These are phyloP conservation scores for Exophiala calicioides DNA, from an alignment of 2,329 filamentous ascomycete genomes.

Conservation along the genomic window DNA sequence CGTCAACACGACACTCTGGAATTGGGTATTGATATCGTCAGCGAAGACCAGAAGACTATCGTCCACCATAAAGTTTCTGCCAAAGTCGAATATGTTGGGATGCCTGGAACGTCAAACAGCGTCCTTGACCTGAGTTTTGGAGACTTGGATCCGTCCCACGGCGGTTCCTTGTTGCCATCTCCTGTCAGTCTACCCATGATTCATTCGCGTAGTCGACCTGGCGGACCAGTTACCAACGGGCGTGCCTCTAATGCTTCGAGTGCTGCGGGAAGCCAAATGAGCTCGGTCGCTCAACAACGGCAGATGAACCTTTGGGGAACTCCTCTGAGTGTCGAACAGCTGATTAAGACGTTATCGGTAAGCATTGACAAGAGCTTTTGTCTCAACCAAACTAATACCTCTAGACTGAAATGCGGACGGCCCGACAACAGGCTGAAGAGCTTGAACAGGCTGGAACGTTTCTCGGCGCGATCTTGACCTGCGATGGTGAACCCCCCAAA, in stretches of 20 bases:
- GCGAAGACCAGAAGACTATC: slow-evolving; percentile 96
- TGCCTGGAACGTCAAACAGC: slow-evolving; percentile 72
- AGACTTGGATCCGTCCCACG: slow-evolving; percentile 77
- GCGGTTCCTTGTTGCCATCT: slow-evolving; percentile 70
- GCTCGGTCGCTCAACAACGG: slow-evolving; percentile 67
- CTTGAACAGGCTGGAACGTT: slow-evolving; percentile 80
- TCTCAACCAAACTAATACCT: slow-evolving; percentile 26
- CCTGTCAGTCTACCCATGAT: slow-evolving; percentile 64
- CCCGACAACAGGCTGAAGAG: slow-evolving; percentile 83
- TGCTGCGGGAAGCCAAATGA: slow-evolving; percentile 56
- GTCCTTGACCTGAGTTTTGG: slow-evolving; percentile 80
- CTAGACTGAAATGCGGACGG: slow-evolving; percentile 86
- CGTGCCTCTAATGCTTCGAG: slow-evolving; percentile 62
- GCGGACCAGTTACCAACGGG: slow-evolving; percentile 67
- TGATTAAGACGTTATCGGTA: slow-evolving; percentile 83
- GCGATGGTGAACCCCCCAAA: slow-evolving; percentile 58
- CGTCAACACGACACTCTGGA: slow-evolving; percentile 90
- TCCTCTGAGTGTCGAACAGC: slow-evolving; percentile 89
- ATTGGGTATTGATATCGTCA: slow-evolving; percentile 96
- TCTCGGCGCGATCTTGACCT: slow-evolving; percentile 72
- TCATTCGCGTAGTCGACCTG: slow-evolving; percentile 69
- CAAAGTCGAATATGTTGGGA: slow-evolving; percentile 92
- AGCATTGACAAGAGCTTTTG: slow-evolving; percentile 39
- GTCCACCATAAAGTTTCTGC: slow-evolving; percentile 98
- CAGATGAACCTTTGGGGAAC: slow-evolving; percentile 81